phyloP scores from a whole-genome alignment of 306 rosid species.

The Lotus japonicus region DNA sequence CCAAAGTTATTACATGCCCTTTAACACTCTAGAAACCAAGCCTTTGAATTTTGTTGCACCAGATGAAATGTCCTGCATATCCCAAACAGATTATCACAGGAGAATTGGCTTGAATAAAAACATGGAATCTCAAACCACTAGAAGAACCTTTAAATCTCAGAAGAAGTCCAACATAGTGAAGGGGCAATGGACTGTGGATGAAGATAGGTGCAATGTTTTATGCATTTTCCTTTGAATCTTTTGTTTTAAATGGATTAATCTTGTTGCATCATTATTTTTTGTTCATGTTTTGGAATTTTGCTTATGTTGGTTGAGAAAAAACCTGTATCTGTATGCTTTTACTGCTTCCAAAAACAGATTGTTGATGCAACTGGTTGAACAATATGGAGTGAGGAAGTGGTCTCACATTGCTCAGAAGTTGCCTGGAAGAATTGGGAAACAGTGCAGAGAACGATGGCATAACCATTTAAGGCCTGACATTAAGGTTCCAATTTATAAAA shows the following conservation, averaged over 20 bases:
- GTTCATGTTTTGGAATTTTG: neutral
- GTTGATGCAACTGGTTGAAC: slow-evolving; percentile 68
- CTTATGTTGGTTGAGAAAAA: neutral
- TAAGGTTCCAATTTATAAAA: slow-evolving; percentile 45
- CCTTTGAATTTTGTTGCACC: slow-evolving; percentile 50
- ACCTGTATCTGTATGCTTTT: neutral
- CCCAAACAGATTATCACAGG: slow-evolving; percentile 36
- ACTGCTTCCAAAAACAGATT: slow-evolving; percentile 38
- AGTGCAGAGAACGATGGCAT: slow-evolving; percentile 97
- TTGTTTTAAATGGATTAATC: neutral
- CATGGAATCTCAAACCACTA: slow-evolving; percentile 25
- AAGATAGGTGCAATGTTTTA: slow-evolving; percentile 59
- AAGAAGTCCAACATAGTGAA: slow-evolving; percentile 60
- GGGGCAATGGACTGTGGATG: slow-evolving; percentile 90
- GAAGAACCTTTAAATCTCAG: slow-evolving; percentile 39
- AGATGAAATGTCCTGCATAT: slow-evolving; percentile 63
- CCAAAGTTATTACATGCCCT: slow-evolving; percentile 25
- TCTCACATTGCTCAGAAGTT: slow-evolving; percentile 79
- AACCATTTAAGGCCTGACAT: slow-evolving; percentile 93
- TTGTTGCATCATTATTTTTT: neutral
- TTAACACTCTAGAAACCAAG: slow-evolving; percentile 30
- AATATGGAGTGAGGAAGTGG: slow-evolving; percentile 92
- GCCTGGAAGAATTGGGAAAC: slow-evolving; percentile 94
- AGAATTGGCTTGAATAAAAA: slow-evolving; percentile 33
- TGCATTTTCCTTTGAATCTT: neutral